A percentile compares a stretch with the other conserved stretches of the same genome.
Conservation (phyloP, 2,329 filamentous ascomycete species). For the Zelopaecilomyces penicillatus region DNA sequence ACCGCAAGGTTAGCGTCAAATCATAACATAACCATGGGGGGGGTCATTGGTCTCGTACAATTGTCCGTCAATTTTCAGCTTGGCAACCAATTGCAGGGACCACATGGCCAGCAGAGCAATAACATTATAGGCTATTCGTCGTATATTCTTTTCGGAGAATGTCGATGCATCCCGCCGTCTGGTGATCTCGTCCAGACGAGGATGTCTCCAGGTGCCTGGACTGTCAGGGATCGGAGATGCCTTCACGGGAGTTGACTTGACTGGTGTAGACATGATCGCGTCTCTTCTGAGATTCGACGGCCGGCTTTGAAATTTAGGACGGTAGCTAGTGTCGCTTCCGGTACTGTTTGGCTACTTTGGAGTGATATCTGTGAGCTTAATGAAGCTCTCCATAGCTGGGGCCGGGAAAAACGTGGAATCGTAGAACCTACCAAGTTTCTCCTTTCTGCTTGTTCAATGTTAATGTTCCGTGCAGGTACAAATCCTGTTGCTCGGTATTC, state of each 20-base stretch:
- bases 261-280: constrained; percentile 22
- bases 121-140: constrained; percentile 60
- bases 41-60: constrained; percentile 26
- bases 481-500: neutral
- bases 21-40: constrained; percentile 1
- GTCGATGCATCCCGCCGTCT: constrained; percentile 67
- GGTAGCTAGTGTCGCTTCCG: too few species aligned
- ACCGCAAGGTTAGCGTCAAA: constrained; percentile 11
- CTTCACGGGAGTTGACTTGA: constrained; percentile 33
- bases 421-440: neutral
- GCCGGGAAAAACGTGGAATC: constrained; percentile 1
- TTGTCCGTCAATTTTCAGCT: constrained; percentile 27
- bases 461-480: too few species aligned
- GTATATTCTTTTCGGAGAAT: constrained; percentile 71
- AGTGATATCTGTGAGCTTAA: neutral
- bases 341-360: neutral
- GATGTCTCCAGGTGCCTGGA: constrained; percentile 85
- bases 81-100: constrained; percentile 25
- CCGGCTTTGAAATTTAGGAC: neutral
- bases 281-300: neutral
- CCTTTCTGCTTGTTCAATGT: neutral
- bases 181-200: constrained; percentile 78
- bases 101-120: constrained; percentile 35
- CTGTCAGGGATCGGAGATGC: constrained; percentile 37
- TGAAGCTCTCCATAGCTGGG: neutral